Evolutionary conservation across 768 basidiomycete species (phyloP).

Genomic region (Trametes cinnabarina): DNA sequence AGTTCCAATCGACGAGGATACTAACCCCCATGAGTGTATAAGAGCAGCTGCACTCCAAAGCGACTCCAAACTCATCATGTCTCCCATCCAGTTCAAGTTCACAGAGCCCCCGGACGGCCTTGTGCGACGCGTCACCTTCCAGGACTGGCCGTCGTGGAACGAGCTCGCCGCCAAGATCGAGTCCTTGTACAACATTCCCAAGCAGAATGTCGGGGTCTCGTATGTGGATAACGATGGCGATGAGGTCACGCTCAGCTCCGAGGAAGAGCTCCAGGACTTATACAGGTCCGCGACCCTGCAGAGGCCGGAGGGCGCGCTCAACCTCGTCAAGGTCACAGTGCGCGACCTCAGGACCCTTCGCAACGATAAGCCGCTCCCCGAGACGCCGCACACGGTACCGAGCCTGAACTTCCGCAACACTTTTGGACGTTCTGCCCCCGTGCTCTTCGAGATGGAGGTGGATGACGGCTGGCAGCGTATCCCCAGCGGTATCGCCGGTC

Average conservation of each 20-base stretch:
- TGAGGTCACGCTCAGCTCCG: conserved; percentile 72
- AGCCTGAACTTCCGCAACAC: conserved; percentile 50
- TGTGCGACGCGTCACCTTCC: conserved; percentile 61
- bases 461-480: conserved; percentile 65
- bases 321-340: conserved; percentile 58
- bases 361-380: conserved; percentile 32
- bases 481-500: conserved; percentile 36
- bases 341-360: conserved; percentile 49
- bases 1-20: conserved; percentile 16
- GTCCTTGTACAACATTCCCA: conserved; percentile 53
- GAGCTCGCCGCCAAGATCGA: conserved; percentile 56
- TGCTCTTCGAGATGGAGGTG: conserved; percentile 44
- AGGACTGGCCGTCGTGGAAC: conserved; percentile 51
- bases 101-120: conserved; percentile 47
- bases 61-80: conserved; percentile 36
- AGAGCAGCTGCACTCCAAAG: conserved; percentile 1
- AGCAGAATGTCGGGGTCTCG: conserved; percentile 59
- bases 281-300: conserved; percentile 39
- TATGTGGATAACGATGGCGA: conserved; percentile 75
- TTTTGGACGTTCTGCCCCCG: conserved; percentile 50
- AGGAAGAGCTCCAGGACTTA: conserved; percentile 76
- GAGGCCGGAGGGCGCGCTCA: conserved; percentile 18
- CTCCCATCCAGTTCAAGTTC: conserved; percentile 63
- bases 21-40: conserved; percentile 4
- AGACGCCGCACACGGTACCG: conserved; percentile 29